A percentile compares a stretch with the other conserved stretches of the same genome.
These are phyloP conservation scores for Populus simonii DNA, from an alignment of 345 rosid genomes.

Conservation along the genomic window DNA sequence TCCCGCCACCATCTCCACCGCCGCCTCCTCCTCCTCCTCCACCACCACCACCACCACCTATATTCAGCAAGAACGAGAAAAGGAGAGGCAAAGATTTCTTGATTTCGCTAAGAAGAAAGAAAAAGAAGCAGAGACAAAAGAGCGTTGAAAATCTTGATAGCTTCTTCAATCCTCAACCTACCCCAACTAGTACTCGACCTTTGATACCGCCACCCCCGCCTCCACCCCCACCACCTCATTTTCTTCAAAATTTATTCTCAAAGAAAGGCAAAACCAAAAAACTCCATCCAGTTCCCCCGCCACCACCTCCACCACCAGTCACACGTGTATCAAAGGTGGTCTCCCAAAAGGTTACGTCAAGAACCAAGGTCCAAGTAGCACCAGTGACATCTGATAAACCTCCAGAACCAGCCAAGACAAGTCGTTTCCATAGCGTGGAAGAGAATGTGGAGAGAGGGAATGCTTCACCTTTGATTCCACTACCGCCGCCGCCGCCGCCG, in stretches of 20 bases:
- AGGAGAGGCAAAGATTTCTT: conserved; percentile 69
- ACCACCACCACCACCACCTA: conserved; percentile 24
- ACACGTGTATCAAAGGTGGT: neutral
- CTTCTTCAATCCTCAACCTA: conserved; percentile 44
- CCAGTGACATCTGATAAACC: conserved; percentile 25
- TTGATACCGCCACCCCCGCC: conserved; percentile 27
- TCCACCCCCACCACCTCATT: conserved; percentile 47
- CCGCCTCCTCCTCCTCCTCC: neutral
- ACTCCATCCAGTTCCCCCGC: conserved; percentile 28
- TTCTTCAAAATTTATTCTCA: conserved; percentile 58
- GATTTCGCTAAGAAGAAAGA: conserved; percentile 45
- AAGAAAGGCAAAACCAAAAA: conserved; percentile 56
- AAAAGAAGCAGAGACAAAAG: conserved; percentile 71
- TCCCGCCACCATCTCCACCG: conserved; percentile 9
- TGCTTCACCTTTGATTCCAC: conserved; percentile 49
- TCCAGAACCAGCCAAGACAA: conserved; percentile 32
- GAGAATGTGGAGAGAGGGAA: conserved; percentile 38
- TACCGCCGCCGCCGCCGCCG: conserved; percentile 79
- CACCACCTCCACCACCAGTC: conserved; percentile 55
- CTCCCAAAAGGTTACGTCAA: conserved; percentile 15
- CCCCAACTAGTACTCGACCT: neutral
- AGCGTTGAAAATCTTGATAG: conserved; percentile 75
- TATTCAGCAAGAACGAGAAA: conserved; percentile 39
- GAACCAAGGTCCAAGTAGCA: conserved; percentile 24
- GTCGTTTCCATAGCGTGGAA: conserved; percentile 17